Conservation (phyloP, 2,329 filamentous ascomycete genomes). For the Colletotrichum chrysophilum region DNA sequence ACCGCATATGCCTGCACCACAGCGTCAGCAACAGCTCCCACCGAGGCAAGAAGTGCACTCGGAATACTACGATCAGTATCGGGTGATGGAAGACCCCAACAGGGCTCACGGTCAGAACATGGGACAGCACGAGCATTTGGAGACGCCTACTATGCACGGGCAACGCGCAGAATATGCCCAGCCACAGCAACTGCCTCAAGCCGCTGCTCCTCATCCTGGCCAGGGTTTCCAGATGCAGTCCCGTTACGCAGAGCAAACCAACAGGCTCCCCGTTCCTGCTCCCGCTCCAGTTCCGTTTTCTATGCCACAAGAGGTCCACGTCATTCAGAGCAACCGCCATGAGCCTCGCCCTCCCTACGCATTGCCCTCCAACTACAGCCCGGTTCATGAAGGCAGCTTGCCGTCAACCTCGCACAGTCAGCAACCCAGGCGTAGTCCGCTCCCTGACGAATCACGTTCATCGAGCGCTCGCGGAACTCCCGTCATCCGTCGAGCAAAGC, state of each 20-base stretch:
- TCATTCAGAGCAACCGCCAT: constrained; percentile 12
- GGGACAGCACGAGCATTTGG: not conserved
- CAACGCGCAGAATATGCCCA: not conserved
- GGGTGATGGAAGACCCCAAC: not conserved
- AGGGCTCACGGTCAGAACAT: not conserved
- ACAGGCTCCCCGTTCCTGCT: not conserved
- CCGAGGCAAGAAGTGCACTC: not conserved
- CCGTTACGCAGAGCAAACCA: constrained; percentile 1
- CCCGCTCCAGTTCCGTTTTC: not conserved
- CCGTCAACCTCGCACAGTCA: constrained; percentile 1
- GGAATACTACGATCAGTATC: constrained; percentile 13
- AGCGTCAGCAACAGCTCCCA: not conserved
- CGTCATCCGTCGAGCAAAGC: constrained; percentile 12
- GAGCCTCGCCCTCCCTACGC: constrained; percentile 1
- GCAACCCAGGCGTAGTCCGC: constrained; percentile 11
- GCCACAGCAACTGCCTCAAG: not conserved
- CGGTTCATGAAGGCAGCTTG: constrained; percentile 6
- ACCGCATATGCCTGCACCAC: constrained; percentile 2
- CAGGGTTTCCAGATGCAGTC: constrained; percentile 9
- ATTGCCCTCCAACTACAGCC: constrained; percentile 6
- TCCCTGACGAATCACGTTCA: constrained; percentile 6
- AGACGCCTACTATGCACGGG: not conserved
- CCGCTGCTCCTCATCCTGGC: not conserved
- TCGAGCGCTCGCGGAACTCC: constrained; percentile 10
- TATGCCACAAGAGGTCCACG: constrained; percentile 7